Conservation (phyloP, 805 yeast species). For the Myxozyma kluyveri region DNA sequence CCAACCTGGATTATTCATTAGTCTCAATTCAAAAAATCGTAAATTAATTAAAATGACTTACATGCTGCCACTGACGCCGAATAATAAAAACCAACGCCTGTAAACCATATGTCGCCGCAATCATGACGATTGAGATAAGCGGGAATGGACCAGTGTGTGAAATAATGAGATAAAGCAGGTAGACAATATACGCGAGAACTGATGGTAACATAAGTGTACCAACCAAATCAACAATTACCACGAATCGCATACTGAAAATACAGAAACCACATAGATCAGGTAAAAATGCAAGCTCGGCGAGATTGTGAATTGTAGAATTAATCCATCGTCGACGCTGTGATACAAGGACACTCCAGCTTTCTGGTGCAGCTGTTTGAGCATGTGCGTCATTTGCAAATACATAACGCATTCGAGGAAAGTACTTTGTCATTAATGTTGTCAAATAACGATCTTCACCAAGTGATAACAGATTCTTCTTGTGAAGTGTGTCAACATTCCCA, state of each 20-base stretch:
- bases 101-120: slow-evolving; percentile 56
- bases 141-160: slow-evolving; percentile 53
- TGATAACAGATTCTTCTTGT: slow-evolving; percentile 57
- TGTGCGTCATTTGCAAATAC: slow-evolving; percentile 58
- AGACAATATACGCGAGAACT: slow-evolving; percentile 53
- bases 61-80: slow-evolving; percentile 45
- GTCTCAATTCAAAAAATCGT: slow-evolving; percentile 37
- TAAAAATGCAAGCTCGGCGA: slow-evolving; percentile 55
- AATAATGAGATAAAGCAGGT: slow-evolving; percentile 51
- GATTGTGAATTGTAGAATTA: slow-evolving; percentile 62
- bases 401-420: slow-evolving; percentile 56
- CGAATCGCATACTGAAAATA: slow-evolving; percentile 59
- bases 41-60: slow-evolving; percentile 30
- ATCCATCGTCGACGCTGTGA: slow-evolving; percentile 67
- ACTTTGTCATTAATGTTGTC: slow-evolving; percentile 55
- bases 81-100: slow-evolving; percentile 57
- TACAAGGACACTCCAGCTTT: slow-evolving; percentile 48
- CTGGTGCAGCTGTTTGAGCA: slow-evolving; percentile 59
- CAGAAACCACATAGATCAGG: slow-evolving; percentile 62
- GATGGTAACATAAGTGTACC: slow-evolving; percentile 62
- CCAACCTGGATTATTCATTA: slow-evolving; percentile 44
- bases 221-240: slow-evolving; percentile 54
- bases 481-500: slow-evolving; percentile 56
- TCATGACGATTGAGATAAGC: slow-evolving; percentile 52
- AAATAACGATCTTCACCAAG: slow-evolving; percentile 62